These are phyloP conservation scores for Thielaviopsis ethacetica DNA, from an alignment of 2,329 filamentous ascomycete genomes.

Conservation along the genomic window DNA sequence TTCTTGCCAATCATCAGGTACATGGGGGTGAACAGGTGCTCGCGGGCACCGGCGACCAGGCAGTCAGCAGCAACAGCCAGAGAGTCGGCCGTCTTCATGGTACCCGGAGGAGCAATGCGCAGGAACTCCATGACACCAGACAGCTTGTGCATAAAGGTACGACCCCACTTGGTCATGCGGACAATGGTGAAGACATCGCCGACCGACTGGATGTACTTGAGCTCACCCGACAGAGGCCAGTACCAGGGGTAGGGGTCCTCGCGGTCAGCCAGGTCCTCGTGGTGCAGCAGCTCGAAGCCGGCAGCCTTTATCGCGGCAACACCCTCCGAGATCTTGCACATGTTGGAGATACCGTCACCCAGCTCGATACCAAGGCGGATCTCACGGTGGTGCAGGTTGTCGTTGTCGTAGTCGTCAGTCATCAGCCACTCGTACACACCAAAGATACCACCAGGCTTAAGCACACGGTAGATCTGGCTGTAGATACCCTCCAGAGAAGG, in stretches of 20 bases:
- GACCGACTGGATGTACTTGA: slow-evolving; percentile 65
- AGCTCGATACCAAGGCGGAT: slow-evolving; percentile 91
- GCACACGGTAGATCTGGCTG: slow-evolving; percentile 80
- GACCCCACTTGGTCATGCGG: slow-evolving; percentile 77
- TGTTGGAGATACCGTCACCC: slow-evolving; percentile 93
- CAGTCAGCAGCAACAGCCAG: slow-evolving; percentile 68
- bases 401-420: slow-evolving; percentile 88
- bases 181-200: slow-evolving; percentile 70
- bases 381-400: slow-evolving; percentile 69
- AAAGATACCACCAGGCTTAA: slow-evolving; percentile 91
- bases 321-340: slow-evolving; percentile 75
- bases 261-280: slow-evolving; percentile 74
- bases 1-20: slow-evolving; percentile 92
- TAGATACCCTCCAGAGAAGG: slow-evolving; percentile 85
- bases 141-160: slow-evolving; percentile 57
- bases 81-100: slow-evolving; percentile 88
- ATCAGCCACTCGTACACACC: slow-evolving; percentile 99
- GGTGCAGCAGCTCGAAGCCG: slow-evolving; percentile 66
- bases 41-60: slow-evolving; percentile 68
- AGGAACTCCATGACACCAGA: slow-evolving; percentile 62
- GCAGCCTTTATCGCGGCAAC: slow-evolving; percentile 70
- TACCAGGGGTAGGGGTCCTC: slow-evolving; percentile 76
- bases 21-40: slow-evolving; percentile 97
- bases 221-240: slow-evolving; percentile 74
- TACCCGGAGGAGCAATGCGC: slow-evolving; percentile 61